Percentiles rank a stretch among this genome's conserved stretches.
phyloP scores from a whole-genome alignment of 805 yeast genomes.

The Cephaloascus fragrans region DNA sequence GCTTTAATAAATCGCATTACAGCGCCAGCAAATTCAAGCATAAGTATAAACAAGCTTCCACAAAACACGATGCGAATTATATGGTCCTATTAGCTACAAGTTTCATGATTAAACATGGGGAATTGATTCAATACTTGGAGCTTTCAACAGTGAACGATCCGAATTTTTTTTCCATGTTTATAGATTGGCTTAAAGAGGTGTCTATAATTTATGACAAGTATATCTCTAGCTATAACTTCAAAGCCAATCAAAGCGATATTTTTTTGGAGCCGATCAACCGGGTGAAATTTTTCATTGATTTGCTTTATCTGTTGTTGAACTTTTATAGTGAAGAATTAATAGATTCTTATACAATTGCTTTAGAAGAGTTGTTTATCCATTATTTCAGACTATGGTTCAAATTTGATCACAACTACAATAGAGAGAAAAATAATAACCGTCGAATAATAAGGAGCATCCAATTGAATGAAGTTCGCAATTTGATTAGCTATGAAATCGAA shows the following conservation, averaged over 20 bases:
- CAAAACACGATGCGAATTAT: background rate
- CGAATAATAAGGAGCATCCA: too few relatives aligned
- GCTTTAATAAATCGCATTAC: too few relatives aligned
- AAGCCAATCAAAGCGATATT: background rate
- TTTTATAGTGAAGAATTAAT: background rate
- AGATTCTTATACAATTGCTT: background rate
- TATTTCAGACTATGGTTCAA: background rate
- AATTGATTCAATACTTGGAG: background rate
- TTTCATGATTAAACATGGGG: background rate
- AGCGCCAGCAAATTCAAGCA: background rate
- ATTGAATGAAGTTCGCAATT: too few relatives aligned
- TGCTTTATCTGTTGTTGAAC: background rate
- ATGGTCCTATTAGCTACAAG: background rate
- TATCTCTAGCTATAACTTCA: background rate
- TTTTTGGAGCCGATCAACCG: background rate
- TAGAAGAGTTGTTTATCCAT: background rate
- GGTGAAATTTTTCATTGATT: background rate
- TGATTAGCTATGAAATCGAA: too few relatives aligned
- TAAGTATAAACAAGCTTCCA: background rate
- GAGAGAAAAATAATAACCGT: too few relatives aligned
- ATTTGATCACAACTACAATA: conserved; percentile 4
- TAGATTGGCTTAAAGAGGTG: background rate
- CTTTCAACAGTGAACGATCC: background rate
- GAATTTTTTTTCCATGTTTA: background rate
- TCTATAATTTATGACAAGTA: background rate